Conservation (phyloP, 768 basidiomycete species). For the Serendipita sp. region DNA sequence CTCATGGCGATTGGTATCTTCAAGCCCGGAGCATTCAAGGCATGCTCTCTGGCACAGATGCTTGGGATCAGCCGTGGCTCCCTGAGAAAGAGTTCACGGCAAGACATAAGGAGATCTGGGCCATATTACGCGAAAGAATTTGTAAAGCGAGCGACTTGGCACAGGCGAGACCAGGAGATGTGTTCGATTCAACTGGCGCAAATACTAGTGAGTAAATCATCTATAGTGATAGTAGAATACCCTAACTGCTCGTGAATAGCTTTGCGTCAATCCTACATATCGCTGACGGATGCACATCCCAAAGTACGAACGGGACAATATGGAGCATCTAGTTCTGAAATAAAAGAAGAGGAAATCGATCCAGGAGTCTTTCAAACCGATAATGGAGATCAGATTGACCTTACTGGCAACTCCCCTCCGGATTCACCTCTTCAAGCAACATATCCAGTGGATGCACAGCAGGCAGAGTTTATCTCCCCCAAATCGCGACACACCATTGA, state of each 20-base stretch:
- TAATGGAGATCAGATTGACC: neutral
- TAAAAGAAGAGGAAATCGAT: neutral
- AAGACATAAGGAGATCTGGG: neutral
- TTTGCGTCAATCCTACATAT: neutral
- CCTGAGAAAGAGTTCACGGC: neutral
- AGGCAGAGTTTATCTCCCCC: neutral
- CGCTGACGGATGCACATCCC: no score
- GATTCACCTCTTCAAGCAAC: neutral
- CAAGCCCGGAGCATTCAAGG: neutral
- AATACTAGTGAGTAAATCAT: neutral
- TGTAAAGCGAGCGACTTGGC: neutral
- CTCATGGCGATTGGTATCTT: neutral
- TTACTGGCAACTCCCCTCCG: no score
- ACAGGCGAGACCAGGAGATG: neutral
- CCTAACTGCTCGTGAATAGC: neutral
- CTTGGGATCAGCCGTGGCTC: neutral
- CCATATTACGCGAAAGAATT: neutral
- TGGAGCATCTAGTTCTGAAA: neutral
- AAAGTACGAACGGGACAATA: no score
- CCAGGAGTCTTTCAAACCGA: neutral
- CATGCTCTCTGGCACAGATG: neutral
- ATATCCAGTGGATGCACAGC: neutral
- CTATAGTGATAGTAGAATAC: neutral
- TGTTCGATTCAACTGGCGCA: neutral
- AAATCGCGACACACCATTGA: neutral